Percentiles rank a stretch among this genome's conserved stretches.
Evolutionary conservation across 805 yeast genomes (phyloP).

Genomic region (Teunomyces lycoperdinae): DNA sequence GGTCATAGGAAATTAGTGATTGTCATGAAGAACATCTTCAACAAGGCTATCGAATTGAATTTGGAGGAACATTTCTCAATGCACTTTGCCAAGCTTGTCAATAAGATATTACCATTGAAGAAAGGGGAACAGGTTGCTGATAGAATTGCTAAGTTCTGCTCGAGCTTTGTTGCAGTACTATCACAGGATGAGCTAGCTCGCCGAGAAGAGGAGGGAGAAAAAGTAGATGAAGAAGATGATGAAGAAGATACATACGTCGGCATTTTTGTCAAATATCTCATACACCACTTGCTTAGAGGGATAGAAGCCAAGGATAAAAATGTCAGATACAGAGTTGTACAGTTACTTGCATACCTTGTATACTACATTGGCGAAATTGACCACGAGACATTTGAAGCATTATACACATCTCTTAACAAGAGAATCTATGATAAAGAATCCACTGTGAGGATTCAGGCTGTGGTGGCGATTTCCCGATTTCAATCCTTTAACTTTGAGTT

Average conservation of each 20-base stretch:
- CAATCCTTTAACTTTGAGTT: constrained; percentile 46
- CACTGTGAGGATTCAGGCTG: constrained; percentile 78
- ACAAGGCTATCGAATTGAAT: constrained; percentile 50
- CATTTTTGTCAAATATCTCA: constrained; percentile 56
- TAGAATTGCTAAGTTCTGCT: constrained; percentile 67
- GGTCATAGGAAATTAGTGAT: constrained; percentile 75
- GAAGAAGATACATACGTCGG: constrained; percentile 39
- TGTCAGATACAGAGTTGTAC: constrained; percentile 79
- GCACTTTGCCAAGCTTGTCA: constrained; percentile 58
- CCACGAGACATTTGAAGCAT: constrained; percentile 61
- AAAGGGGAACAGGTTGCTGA: constrained; percentile 73
- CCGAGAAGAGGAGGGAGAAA: constrained; percentile 16
- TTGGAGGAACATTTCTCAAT: constrained; percentile 58
- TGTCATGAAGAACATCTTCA: constrained; percentile 57
- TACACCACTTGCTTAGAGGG: constrained; percentile 73
- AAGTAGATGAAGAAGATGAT: constrained; percentile 37
- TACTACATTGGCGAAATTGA: constrained; percentile 73
- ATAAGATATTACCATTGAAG: constrained; percentile 64
- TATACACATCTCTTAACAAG: constrained; percentile 58
- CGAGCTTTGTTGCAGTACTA: constrained; percentile 53
- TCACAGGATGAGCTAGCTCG: constrained; percentile 29
- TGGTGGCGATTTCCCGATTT: constrained; percentile 72
- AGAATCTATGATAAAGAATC: constrained; percentile 77
- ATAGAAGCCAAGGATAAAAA: constrained; percentile 70
- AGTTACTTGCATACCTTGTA: constrained; percentile 67